Evolutionary conservation across 2,329 filamentous ascomycete genomes (phyloP).

Genomic region (Myriangium duriaei): DNA sequence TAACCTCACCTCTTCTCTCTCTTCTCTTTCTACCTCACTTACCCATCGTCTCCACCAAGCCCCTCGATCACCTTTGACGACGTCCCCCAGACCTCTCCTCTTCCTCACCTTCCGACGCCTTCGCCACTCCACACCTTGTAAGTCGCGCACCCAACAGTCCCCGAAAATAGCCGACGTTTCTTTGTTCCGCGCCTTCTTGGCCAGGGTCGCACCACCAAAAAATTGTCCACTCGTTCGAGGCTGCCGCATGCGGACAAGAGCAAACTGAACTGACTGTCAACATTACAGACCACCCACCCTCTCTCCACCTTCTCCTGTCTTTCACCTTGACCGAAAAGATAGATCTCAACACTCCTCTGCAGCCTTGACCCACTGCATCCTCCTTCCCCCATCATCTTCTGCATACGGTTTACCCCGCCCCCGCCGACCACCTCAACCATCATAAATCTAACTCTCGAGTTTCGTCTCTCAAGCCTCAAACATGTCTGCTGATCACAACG

Average conservation of each 20-base stretch:
- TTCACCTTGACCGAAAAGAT: not conserved
- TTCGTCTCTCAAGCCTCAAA: conserved; percentile 14
- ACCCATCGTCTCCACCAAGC: not conserved
- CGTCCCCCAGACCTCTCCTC: too few relatives aligned
- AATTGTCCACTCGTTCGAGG: conserved; percentile 4
- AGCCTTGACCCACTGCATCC: conserved; percentile 2
- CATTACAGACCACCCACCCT: conserved; percentile 4
- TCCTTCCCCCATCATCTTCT: conserved; percentile 9
- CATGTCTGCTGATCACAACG: conserved; percentile 31
- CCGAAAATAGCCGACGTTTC: not conserved
- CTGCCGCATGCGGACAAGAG: conserved; percentile 9
- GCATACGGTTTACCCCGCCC: too few relatives aligned
- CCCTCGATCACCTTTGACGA: too few relatives aligned
- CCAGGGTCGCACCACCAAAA: conserved; percentile 2
- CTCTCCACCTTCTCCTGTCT: not conserved
- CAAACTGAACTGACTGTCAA: conserved; percentile 5
- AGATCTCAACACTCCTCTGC: not conserved
- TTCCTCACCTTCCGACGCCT: too few relatives aligned
- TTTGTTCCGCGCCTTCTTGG: not conserved
- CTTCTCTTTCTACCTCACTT: not conserved
- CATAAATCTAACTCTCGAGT: too few relatives aligned
- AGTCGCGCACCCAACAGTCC: not conserved
- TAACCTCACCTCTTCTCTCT: not conserved
- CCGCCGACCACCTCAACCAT: too few relatives aligned
- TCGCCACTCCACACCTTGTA: not conserved